A percentile compares a stretch with the other conserved stretches of the same genome.
Evolutionary conservation across 352 stramenopile genomes (phyloP).

Genomic region (Pythium dissimile): DNA sequence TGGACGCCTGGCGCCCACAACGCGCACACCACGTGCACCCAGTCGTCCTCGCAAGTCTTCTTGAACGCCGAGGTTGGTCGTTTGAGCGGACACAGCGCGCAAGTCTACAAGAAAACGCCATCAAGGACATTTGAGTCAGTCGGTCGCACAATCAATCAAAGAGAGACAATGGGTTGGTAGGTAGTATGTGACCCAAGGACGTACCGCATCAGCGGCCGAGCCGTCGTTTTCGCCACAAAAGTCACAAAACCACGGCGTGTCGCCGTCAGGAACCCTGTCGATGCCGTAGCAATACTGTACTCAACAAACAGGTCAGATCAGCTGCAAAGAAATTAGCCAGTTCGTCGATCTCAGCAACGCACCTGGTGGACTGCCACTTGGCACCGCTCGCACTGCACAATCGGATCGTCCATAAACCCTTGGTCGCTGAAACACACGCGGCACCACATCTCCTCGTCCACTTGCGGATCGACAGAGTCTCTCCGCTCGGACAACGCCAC

Average conservation of each 20-base stretch:
- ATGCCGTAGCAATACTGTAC: conserved; percentile 87
- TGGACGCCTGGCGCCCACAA: conserved; percentile 83
- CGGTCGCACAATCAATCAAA: too few species aligned
- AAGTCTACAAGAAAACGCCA: conserved; percentile 37
- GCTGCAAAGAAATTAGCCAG: not conserved
- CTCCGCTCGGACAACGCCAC: conserved; percentile 22
- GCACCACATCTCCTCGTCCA: conserved; percentile 87
- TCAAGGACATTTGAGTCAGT: too few species aligned
- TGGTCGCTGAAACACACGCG: conserved; percentile 87
- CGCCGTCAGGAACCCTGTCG: conserved; percentile 68
- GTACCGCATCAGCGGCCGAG: conserved; percentile 47
- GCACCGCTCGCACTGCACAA: conserved; percentile 87
- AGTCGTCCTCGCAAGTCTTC: conserved; percentile 73
- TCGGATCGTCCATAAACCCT: conserved; percentile 83
- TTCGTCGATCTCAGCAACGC: too few species aligned
- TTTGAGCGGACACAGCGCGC: conserved; percentile 74
- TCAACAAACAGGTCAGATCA: not conserved
- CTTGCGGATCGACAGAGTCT: conserved; percentile 45
- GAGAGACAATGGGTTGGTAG: too few species aligned
- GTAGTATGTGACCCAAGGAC: conserved; percentile 11
- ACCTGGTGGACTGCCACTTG: conserved; percentile 84
- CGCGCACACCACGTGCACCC: conserved; percentile 86
- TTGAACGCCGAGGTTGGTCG: conserved; percentile 75
- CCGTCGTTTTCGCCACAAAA: conserved; percentile 50
- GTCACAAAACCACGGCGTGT: conserved; percentile 85